Conservation (phyloP, 345 rosid genomes). For the Eucalyptus erythrocorys region DNA sequence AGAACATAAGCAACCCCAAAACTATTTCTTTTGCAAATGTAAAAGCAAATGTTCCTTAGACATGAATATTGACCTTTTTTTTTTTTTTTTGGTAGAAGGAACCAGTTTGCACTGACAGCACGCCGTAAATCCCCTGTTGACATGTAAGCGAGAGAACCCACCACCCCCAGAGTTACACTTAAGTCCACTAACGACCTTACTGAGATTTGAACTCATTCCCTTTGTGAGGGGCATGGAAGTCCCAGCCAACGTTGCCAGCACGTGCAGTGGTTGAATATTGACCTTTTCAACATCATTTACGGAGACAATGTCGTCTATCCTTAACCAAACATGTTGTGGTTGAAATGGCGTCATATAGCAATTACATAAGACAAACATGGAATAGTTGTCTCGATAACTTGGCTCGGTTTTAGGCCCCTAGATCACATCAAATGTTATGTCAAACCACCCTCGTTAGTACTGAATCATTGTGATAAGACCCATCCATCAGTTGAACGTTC, state of each 20-base stretch:
- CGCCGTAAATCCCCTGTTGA: too few species aligned
- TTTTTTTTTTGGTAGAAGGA: too few species aligned
- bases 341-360: background rate
- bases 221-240: too few species aligned
- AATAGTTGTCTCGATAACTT: background rate
- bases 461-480: background rate
- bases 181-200: too few species aligned
- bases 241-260: too few species aligned
- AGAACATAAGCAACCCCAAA: background rate
- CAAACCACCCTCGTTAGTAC: background rate
- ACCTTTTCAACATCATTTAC: background rate
- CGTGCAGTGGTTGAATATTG: too few species aligned
- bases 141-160: too few species aligned
- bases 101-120: too few species aligned
- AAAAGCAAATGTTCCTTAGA: background rate
- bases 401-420: background rate
- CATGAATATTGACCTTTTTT: background rate
- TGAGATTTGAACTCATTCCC: too few species aligned
- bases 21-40: background rate
- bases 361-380: background rate
- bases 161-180: too few species aligned
- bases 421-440: background rate
- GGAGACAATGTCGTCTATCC: background rate
- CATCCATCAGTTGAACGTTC: background rate
- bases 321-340: background rate